Base-by-base conservation (phyloP, 345 rosid species). In the Heritiera littoralis region DNA sequence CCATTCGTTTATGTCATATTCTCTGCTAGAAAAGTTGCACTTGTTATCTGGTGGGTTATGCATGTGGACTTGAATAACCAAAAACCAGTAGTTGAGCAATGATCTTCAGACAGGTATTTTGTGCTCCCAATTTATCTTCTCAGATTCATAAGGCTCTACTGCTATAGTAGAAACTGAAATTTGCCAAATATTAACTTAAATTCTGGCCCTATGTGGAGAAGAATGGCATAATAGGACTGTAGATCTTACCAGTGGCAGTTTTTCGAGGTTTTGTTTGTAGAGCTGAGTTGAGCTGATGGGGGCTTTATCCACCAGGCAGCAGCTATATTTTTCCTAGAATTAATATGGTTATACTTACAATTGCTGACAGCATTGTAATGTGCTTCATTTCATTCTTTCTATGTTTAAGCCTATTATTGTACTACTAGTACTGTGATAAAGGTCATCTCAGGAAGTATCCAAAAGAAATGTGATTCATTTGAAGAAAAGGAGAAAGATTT, bases 61-160 rank as follows among this genome's bases (percentile, higher is more conserved):
- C 66, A 3, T 5, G 76, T 58, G 49, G 32, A 15, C 61, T 75
- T 66, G 75, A 68, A 41, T 77, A 18, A 45, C n/a, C 45, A 23
- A 17, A 35, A 14, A 35, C 2, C 38, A 35, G 38, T 35, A 1
- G 5, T 71, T 48, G 23, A 49, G 60, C 61, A 71, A 49, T 66
- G 12, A 45, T 41, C 74, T 55, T 60, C 28, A 76, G 82, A 48
- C 65, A 52, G 48, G 73, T 64, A 63, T 18, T 56, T 12, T 64
- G 14, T 55, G 5, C 64, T 32, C 63, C 18, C 52, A 45, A 32
- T 40, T 58, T 28, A 56, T 75, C 38, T 43, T 61, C 14, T 12
- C 49, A 45, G 9, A 11, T 75, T 75, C 20, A 23, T 23, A 2
- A 28, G 12, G 78, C 41, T 20, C 60, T 45, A 54, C 63, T 41